Evolutionary conservation across 495 filamentous ascomycete species (phyloP).

Genomic region (Diplogelasinospora grovesii): DNA sequence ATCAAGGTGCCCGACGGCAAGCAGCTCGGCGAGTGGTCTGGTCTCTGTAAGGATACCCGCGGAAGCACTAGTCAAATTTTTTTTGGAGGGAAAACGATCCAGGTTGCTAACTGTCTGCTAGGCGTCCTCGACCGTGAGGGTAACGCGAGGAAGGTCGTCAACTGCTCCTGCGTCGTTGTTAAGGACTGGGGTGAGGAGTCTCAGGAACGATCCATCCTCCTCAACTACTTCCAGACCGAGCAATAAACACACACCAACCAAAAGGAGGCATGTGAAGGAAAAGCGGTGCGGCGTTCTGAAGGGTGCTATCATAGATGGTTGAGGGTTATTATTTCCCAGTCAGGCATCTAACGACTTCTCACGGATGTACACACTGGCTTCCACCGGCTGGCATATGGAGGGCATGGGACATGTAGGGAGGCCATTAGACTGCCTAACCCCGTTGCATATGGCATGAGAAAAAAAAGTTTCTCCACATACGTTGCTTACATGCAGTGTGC

Average conservation of each 20-base stretch:
- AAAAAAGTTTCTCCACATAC: no score
- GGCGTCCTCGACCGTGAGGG: constrained; percentile 98
- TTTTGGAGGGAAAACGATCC: neutral
- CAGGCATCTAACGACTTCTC: constrained; percentile 19
- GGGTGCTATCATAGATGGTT: constrained; percentile 24
- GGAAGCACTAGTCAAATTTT: neutral
- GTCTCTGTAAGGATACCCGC: constrained; percentile 72
- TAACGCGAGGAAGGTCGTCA: constrained; percentile 98
- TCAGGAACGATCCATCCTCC: constrained; percentile 92
- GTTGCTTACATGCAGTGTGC: no score
- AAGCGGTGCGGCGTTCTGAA: constrained; percentile 10
- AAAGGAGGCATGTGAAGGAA: neutral
- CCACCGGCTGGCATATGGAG: constrained; percentile 30
- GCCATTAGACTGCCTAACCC: constrained; percentile 16
- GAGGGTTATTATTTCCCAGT: constrained; percentile 22
- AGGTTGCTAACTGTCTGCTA: constrained; percentile 26
- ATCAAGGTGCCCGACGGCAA: constrained; percentile 99
- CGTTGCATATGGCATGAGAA: constrained; percentile 33
- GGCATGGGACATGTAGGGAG: constrained; percentile 15
- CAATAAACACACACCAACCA: constrained; percentile 35
- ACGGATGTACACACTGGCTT: constrained; percentile 32
- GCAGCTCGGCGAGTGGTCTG: constrained; percentile 98
- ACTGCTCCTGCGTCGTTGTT: constrained; percentile 99
- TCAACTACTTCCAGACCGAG: constrained; percentile 98
- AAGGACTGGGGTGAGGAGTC: constrained; percentile 99